phyloP scores from a whole-genome alignment of 176 grass and related monocot species.

The Tillandsia leiboldiana region DNA sequence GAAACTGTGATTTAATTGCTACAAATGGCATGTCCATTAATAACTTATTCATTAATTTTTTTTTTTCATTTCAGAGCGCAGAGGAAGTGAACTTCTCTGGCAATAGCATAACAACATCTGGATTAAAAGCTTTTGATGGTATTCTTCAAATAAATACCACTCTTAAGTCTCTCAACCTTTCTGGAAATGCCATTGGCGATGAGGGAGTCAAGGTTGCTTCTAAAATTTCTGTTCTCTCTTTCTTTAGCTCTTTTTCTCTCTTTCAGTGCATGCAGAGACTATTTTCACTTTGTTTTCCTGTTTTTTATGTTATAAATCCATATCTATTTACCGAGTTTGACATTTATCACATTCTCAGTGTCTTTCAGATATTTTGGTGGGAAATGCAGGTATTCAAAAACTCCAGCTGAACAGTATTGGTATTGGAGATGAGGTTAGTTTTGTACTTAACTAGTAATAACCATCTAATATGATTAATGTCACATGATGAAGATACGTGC shows the following conservation, averaged over 20 bases:
- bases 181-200: constrained; percentile 87
- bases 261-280: neutral
- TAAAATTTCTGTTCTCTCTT: constrained; percentile 23
- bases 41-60: neutral
- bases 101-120: constrained; percentile 81
- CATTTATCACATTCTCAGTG: constrained; percentile 76
- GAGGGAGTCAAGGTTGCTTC: constrained; percentile 95
- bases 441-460: neutral
- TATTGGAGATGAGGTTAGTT: constrained; percentile 80
- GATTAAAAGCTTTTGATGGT: constrained; percentile 83
- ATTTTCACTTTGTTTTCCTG: neutral
- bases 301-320: constrained; percentile 14
- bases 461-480: neutral
- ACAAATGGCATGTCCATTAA: neutral
- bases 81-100: constrained; percentile 90
- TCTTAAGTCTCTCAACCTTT: constrained; percentile 80
- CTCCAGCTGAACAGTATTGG: constrained; percentile 81
- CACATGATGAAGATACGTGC: neutral
- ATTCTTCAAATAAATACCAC: constrained; percentile 93
- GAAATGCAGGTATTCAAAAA: constrained; percentile 85
- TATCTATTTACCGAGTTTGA: constrained; percentile 39
- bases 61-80: constrained; percentile 50
- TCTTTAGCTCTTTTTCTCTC: neutral
- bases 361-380: constrained; percentile 90
- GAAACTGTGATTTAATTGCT: no score